Base-by-base conservation (phyloP, 2,329 filamentous ascomycete genomes). In the Ophiostoma pallidulum region DNA sequence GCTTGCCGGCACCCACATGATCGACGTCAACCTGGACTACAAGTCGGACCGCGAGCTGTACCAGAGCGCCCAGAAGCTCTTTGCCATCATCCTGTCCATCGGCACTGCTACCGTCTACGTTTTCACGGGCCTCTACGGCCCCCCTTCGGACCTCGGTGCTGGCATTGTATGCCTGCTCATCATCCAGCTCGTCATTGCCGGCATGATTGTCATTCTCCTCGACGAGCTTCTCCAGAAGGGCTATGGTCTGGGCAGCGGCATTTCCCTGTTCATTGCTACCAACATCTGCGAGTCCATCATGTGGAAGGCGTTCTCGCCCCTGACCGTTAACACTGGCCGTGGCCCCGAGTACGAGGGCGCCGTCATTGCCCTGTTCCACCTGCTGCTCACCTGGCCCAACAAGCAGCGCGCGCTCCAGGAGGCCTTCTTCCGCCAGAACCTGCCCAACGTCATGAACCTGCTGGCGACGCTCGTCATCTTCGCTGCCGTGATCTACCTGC, bases 241-340 rank as follows among this genome's bases (percentile, higher is more conserved):
- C 58, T 98, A 98, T 64, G 92, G 92, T 70, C 84, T 98, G 56
- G 92, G 92, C 70, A 94, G 87, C 65, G 92, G 92, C 72, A 98
- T 98, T 67, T 97, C 91, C 41, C 86, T 98, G 56, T 98, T 98
- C 79, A 98, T 98, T 66, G 92, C 92, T 58, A 98, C 92, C 75
- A 97, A 97, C 80, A 97, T 98, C 64, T 98, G 92, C 86, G 92
- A 98, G 77, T 96, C 91, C 49, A 98, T 98, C 69, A 86, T 98
- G 74, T 98, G 92, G 92, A 96, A 96, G 79, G 92, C 94, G 45
- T 97, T 98, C 78, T 97, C 91, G 45, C 94, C 94, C 49, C 97
- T 90, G 52, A 97, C 92, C 65, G 94, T 97, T 75, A 98, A 98
- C 80, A 98, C 94, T 57, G 92, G 92, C 59, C 89, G 92, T 78